These are phyloP conservation scores for Bryopsis sp. DNA, from an alignment of 139 green algal genomes.

Conservation along the genomic window DNA sequence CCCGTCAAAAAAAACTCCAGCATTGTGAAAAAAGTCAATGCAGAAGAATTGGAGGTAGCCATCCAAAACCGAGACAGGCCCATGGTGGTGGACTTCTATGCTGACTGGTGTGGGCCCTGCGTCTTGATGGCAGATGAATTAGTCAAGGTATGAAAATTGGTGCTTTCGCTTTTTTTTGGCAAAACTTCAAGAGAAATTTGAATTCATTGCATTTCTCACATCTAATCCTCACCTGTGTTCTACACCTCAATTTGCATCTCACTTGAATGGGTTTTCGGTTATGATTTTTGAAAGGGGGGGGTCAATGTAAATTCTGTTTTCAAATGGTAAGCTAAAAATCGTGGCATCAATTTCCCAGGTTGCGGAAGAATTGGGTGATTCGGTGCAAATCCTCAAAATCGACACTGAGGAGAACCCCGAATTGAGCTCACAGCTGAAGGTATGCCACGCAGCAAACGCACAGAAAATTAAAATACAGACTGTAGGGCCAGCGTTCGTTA, in stretches of 20 bases:
- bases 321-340: no score
- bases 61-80: slow-evolving; percentile 56
- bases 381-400: slow-evolving; percentile 41
- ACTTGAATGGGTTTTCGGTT: background rate
- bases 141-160: slow-evolving; percentile 45
- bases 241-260: background rate
- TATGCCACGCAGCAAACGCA: background rate
- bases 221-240: no score
- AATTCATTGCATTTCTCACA: background rate
- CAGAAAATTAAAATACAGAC: background rate
- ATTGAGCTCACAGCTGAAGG: slow-evolving; percentile 58
- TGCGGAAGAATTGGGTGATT: slow-evolving; percentile 7
- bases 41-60: slow-evolving; percentile 71
- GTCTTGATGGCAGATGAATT: slow-evolving; percentile 68
- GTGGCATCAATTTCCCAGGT: slow-evolving; percentile 15
- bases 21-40: slow-evolving; percentile 66
- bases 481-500: no score
- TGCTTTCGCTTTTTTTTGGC: slow-evolving; percentile 1
- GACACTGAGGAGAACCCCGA: slow-evolving; percentile 88
- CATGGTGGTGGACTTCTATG: slow-evolving; percentile 92
- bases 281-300: no score
- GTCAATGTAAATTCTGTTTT: no score
- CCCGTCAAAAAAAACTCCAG: no score
- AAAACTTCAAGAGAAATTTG: background rate
- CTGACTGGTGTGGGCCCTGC: slow-evolving; percentile 76